Conservation (phyloP, 1,139 yeast species). For the Pichia sp. region DNA sequence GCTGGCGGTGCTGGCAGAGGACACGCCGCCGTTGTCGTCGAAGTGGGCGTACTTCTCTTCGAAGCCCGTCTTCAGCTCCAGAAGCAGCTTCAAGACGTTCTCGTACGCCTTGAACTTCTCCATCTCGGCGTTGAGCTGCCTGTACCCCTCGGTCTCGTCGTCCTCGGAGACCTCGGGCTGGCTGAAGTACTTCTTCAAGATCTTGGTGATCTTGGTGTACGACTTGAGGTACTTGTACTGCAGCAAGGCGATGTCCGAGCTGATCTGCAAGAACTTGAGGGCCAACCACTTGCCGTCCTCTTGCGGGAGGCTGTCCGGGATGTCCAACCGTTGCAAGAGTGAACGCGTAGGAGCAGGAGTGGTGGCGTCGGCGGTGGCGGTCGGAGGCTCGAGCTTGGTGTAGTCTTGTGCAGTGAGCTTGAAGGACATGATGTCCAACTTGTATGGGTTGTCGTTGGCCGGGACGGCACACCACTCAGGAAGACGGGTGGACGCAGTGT, state of each 20-base stretch:
- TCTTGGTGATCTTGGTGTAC: conserved; percentile 27
- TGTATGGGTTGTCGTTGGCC: too few species aligned
- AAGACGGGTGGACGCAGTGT: too few species aligned
- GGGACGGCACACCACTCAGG: too few species aligned
- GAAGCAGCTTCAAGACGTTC: conserved; percentile 19
- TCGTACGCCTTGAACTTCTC: conserved; percentile 29
- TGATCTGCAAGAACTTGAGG: conserved; percentile 26
- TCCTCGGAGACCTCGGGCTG: conserved; percentile 28
- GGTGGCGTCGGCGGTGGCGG: background rate
- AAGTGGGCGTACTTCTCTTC: conserved; percentile 10
- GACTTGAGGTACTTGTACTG: conserved; percentile 30
- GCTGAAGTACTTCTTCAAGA: conserved; percentile 31
- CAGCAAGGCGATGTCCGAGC: conserved; percentile 27
- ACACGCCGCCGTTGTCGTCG: too few species aligned
- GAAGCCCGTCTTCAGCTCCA: conserved; percentile 19
- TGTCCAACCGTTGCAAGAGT: background rate
- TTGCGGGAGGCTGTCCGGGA: conserved; percentile 11
- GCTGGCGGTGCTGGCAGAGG: too few species aligned
- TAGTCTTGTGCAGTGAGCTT: background rate
- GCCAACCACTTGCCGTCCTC: conserved; percentile 18
- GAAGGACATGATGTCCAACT: too few species aligned
- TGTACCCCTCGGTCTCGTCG: conserved; percentile 32
- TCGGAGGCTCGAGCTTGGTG: background rate
- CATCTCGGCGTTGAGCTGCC: conserved; percentile 27
- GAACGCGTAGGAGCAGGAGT: too few species aligned